Base-by-base conservation (phyloP, 805 yeast species). In the Kregervanrija delftensis region DNA sequence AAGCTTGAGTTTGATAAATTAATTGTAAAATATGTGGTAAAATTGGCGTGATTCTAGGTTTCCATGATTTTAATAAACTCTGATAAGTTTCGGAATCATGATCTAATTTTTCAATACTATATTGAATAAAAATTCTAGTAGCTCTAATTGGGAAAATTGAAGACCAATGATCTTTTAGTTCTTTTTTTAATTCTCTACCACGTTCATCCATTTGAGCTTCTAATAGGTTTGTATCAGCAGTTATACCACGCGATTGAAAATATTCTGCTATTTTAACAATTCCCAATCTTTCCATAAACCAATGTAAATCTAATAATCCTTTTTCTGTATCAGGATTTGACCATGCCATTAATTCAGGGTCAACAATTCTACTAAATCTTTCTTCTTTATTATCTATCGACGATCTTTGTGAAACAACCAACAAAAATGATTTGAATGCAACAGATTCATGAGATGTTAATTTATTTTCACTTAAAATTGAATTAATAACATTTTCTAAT, bases 241-340 rank as follows among this genome's bases (percentile, higher is more conserved):
- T 76, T 31, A 95, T 90, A 5, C 86, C 86, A 52, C 98, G 72
- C 8, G 77, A 75, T 49, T 83, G 81, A 64, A 95, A 93, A 59
- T 93, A 93, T 47, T 84, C 84, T 0, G 97, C 96, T 57, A 93
- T 95, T 59, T 81, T 81, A 3, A 89, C 98, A 44, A 93, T 87
- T 2, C 99, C 99, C 42, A 95, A 74, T 55, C 97, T 76, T 64
- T 90, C 98, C 98, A 93, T 91, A 55, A 93, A 93, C 98, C 98
- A 93, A 49, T 88, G 96, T 38, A 95, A 71, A 58, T 91, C 95
- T 57, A 82, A 70, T 30, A 93, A 68, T 0, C 97, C 97, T 58
- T 88, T 88, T 50, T 87, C 89, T 0, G 97, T 91, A 10, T 79
- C 81, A 15, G 89, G 91, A 39, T 90, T 89, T 0, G 91, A 82